Base-by-base conservation (phyloP, 768 basidiomycete species). In the Xerocomus brunneocitrinus region DNA sequence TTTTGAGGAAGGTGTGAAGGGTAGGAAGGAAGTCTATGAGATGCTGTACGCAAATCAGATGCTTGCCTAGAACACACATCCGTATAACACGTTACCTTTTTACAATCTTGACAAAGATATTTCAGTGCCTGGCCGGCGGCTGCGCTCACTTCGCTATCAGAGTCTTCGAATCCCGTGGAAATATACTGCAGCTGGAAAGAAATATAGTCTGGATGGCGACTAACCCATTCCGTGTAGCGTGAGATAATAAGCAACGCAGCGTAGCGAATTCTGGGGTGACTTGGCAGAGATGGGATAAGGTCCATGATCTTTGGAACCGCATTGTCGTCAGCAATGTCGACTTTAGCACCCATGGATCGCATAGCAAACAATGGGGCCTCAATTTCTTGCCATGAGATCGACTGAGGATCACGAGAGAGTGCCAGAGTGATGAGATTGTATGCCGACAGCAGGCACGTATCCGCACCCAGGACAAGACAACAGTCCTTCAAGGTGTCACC, bases 401-500 rank as follows among this genome's bases (percentile, higher is more conserved):
- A 72, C 45, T 77, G 76, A 12, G 79, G 66, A 25, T 76, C 76
- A 39, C 81, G 82, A 24, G 84, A 76, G 48, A 98, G 77, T 2
- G 89, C 91, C 7, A 73, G 66, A 30, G 83, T 83, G 57, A 98
- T 87, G 65, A 90, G 78, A 55, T 89, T 84, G 71, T 91, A 91
- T 2, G 94, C 80, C 3, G 87, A 79, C 49, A 85, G 69, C 40
- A 99, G 77, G 65, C 97, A 98, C 2, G 78, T 79, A 47, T 92
- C 87, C 3, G 95, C 81, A 41, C 93, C 89, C 42, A 99, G 79
- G 44, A 99, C 93, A 58, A 86, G 81, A 71, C 97, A 99, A 67
- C 97, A 98, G 66, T 99, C 97, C 72, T 99, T 99, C 58, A 99
- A 79, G 4, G 97, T 98, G 68, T 99, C 95, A 36, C 97, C 97